A percentile compares a stretch with the other conserved stretches of the same genome.
These are phyloP conservation scores for Hypoxylon fragiforme DNA, from an alignment of 495 filamentous ascomycete species.

Conservation along the genomic window DNA sequence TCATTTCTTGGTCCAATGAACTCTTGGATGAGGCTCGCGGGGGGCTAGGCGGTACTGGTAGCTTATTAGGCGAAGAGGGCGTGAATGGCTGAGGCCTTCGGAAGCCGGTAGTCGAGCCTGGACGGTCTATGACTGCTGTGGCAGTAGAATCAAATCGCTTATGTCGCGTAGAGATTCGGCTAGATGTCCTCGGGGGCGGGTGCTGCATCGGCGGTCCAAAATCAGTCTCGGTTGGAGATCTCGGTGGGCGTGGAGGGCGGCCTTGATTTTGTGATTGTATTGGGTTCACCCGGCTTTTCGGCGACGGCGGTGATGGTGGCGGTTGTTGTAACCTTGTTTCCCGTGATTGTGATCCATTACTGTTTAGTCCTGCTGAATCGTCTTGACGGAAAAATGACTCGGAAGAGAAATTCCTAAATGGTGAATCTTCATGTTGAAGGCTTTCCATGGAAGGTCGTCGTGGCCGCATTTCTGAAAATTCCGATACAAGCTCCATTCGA, in stretches of 20 bases:
- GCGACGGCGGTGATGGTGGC: conserved; percentile 23
- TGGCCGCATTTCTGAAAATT: conserved; percentile 69
- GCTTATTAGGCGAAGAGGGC: conserved; percentile 26
- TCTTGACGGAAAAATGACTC: conserved; percentile 48
- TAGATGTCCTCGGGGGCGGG: conserved; percentile 54
- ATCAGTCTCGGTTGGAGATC: conserved; percentile 47
- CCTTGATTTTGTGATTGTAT: conserved; percentile 54
- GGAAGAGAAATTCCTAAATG: conserved; percentile 64
- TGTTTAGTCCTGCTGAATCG: conserved; percentile 28
- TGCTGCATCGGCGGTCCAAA: conserved; percentile 36
- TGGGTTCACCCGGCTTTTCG: conserved; percentile 40
- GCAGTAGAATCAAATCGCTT: conserved; percentile 46
- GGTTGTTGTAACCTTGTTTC: conserved; percentile 20
- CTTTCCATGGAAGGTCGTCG: conserved; percentile 66
- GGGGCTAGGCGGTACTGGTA: too few relatives aligned
- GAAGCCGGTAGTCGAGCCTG: conserved; percentile 45
- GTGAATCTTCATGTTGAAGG: conserved; percentile 65
- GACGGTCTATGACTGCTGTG: conserved; percentile 40
- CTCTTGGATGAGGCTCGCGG: conserved; percentile 35
- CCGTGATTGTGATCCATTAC: conserved; percentile 15
- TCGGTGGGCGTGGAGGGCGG: conserved; percentile 47
- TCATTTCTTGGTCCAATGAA: conserved; percentile 39
- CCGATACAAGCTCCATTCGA: conserved; percentile 64
- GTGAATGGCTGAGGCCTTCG: conserved; percentile 46
- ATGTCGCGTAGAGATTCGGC: conserved; percentile 48